Percentiles rank a stretch among this genome's conserved stretches.
Evolutionary conservation across 2,329 filamentous ascomycete genomes (phyloP).

Genomic region (Xylariomycetidae sp.): DNA sequence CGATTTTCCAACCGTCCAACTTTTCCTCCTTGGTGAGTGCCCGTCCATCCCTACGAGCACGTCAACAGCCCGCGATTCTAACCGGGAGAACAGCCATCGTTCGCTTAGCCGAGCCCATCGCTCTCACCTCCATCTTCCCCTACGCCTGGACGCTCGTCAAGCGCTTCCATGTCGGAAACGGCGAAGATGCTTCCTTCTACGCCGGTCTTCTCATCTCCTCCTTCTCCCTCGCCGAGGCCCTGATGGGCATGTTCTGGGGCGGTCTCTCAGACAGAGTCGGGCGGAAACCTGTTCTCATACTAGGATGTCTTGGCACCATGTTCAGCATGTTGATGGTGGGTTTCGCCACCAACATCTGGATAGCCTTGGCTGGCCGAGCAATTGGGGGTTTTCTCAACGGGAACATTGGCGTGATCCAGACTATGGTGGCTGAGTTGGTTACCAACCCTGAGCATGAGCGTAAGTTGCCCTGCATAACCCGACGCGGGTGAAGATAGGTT

Average conservation of each 20-base stretch:
- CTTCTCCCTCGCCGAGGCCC: constrained; percentile 74
- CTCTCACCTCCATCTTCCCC: constrained; percentile 87
- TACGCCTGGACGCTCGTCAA: constrained; percentile 84
- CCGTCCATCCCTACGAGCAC: neutral
- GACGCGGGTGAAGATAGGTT: constrained; percentile 2
- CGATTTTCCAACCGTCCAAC: constrained; percentile 74
- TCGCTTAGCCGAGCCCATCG: constrained; percentile 86
- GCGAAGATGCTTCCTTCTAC: constrained; percentile 77
- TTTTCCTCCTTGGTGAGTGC: constrained; percentile 73
- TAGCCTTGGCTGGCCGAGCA: constrained; percentile 69
- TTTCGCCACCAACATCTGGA: constrained; percentile 75
- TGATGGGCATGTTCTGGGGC: constrained; percentile 87
- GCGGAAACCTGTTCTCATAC: constrained; percentile 75
- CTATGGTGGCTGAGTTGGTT: constrained; percentile 86
- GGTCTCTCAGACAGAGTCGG: constrained; percentile 74
- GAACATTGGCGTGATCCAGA: constrained; percentile 86
- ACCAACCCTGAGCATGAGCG: constrained; percentile 80
- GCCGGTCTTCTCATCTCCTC: constrained; percentile 82
- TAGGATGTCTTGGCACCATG: constrained; percentile 78
- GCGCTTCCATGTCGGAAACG: constrained; percentile 64
- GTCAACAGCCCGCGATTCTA: no score
- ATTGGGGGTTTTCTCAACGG: constrained; percentile 82
- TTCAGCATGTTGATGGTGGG: constrained; percentile 78
- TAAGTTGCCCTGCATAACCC: constrained; percentile 37
- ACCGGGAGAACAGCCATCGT: constrained; percentile 79